Base-by-base conservation (phyloP, 1,284 basidiomycete genomes). In the Phellinidium pouzarii region DNA sequence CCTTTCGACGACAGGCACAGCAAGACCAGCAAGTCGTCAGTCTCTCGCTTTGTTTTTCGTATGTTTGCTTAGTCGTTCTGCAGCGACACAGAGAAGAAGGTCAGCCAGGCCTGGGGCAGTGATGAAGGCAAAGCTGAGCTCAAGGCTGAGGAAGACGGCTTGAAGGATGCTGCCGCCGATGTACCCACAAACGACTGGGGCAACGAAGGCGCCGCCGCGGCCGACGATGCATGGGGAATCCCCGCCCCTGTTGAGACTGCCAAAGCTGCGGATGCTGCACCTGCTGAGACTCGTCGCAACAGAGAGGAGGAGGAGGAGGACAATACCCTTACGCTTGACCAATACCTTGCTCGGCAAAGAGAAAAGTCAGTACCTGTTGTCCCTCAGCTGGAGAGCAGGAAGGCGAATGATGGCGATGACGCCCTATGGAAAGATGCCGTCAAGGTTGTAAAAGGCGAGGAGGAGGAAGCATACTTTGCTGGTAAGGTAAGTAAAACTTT, bases 101-200 rank as follows among this genome's bases (percentile, higher is more conserved):
- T 94, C 61, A 85, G 89, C 68, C 88, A 92, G 67, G 87, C 84
- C 59, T 96, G 92, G 92, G 92, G 92, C 59, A 89, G 87, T 55
- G 88, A 91, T 62, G 90, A 94, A 63, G 89, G 84, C 63, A 76
- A 74, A 60, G 68, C 83, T 37, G 91, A 92, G 68, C 75, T 86
- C 63, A 85, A 86, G 69, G 77, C 75, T 43, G 93, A 95, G 70
- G 72, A 84, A 62, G 80, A 77, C 55, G 88, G 82, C 59, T 70
- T 65, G 54, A 69, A 61, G 51, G 80, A 83, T 62, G 65, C 64
- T 20, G 51, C 47, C 17, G 54, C 54, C 8, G 55, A 50, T 7
- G 64, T 62, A 41, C 62, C 60, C 17, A 57, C 50, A 17, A 36
- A 51, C n/a, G 59, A 58, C 25, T 62, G 62, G 61, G 66, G 62